Evolutionary conservation across 805 yeast genomes (phyloP).

Genomic region (Isabelozyma pseudorhagii): DNA sequence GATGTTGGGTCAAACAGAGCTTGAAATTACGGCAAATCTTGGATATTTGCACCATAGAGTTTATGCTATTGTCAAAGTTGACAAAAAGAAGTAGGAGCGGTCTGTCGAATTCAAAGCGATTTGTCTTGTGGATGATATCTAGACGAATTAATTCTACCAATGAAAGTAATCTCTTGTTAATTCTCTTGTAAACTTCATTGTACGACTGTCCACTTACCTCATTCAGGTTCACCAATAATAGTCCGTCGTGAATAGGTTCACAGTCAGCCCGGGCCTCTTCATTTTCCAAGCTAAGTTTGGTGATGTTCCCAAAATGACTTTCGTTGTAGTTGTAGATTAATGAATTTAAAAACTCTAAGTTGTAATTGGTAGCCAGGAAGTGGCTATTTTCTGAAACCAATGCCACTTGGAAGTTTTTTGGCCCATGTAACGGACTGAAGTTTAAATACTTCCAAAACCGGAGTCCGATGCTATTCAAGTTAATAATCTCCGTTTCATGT

Average conservation of each 20-base stretch:
- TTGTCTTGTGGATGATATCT: slow-evolving; percentile 40
- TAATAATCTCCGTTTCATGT: slow-evolving; percentile 41
- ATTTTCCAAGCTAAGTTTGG: slow-evolving; percentile 25
- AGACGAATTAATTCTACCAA: slow-evolving; percentile 36
- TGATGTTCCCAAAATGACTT: slow-evolving; percentile 46
- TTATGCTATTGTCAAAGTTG: slow-evolving; percentile 38
- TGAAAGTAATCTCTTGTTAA: slow-evolving; percentile 24
- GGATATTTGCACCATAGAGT: slow-evolving; percentile 46
- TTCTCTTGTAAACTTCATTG: slow-evolving; percentile 26
- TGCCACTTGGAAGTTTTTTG: slow-evolving; percentile 52
- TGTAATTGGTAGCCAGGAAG: slow-evolving; percentile 21
- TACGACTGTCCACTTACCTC: slow-evolving; percentile 14
- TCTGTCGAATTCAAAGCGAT: slow-evolving; percentile 39
- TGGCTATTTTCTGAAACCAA: slow-evolving; percentile 35
- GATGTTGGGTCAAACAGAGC: slow-evolving; percentile 30
- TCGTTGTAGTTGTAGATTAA: slow-evolving; percentile 44
- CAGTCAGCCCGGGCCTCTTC: slow-evolving; percentile 26
- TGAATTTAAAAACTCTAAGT: slow-evolving; percentile 37
- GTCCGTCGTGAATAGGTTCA: slow-evolving; percentile 27
- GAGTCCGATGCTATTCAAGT: slow-evolving; percentile 43
- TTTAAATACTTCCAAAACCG: slow-evolving; percentile 57
- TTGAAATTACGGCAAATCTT: slow-evolving; percentile 48
- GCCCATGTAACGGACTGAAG: slow-evolving; percentile 49
- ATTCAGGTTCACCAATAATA: slow-evolving; percentile 18
- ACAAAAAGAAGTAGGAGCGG: slow-evolving; percentile 53